Conservation (phyloP, 1,284 basidiomycete genomes). For the Inonotus obliquus region DNA sequence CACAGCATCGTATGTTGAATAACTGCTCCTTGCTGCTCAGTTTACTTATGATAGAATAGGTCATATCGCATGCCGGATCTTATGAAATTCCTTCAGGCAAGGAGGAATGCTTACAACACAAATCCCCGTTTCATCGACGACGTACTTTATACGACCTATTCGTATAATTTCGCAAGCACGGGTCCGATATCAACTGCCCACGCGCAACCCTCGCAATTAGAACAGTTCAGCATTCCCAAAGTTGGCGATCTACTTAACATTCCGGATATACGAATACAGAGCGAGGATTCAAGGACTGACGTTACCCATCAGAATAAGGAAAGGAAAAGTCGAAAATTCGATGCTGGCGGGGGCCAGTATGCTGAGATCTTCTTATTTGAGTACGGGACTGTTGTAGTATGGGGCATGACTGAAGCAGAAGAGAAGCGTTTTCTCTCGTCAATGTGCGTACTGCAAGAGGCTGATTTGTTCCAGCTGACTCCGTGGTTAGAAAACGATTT, state of each 20-base stretch:
- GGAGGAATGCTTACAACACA: conserved; percentile 78
- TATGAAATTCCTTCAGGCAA: conserved; percentile 83
- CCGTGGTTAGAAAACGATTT: conserved; percentile 73
- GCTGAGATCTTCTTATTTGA: conserved; percentile 93
- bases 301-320: conserved; percentile 28
- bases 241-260: conserved; percentile 67
- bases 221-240: conserved; percentile 27
- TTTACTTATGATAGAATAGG: conserved; percentile 33
- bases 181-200: conserved; percentile 28
- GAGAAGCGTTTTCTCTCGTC: conserved; percentile 87
- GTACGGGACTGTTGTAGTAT: conserved; percentile 92
- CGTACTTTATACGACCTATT: conserved; percentile 80
- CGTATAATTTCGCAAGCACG: conserved; percentile 42
- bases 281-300: conserved; percentile 17
- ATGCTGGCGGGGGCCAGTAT: conserved; percentile 55
- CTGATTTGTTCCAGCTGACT: conserved; percentile 17
- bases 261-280: conserved; percentile 50
- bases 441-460: conserved; percentile 52
- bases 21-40: not conserved
- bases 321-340: conserved; percentile 56
- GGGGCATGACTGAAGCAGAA: conserved; percentile 94
- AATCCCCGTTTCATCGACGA: conserved; percentile 79
- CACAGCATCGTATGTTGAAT: conserved; percentile 70
- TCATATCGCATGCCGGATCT: conserved; percentile 87
- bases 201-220: conserved; percentile 20